A percentile compares a stretch with the other conserved stretches of the same genome.
Conservation (phyloP, 306 rosid species). For the Argentina anserina region DNA sequence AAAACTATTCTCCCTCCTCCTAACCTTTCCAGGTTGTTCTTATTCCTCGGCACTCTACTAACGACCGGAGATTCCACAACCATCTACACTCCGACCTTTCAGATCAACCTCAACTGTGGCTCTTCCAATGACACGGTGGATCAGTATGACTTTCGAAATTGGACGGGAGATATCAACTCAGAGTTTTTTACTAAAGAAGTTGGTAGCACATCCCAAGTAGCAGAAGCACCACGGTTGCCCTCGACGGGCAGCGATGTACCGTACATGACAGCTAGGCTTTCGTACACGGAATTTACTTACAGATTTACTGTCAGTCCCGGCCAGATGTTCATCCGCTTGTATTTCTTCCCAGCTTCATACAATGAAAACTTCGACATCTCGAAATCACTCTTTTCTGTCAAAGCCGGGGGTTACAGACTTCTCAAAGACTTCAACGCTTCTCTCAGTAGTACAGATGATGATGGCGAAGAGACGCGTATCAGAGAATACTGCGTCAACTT, state of each 20-base stretch:
- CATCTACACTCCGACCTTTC: too few species aligned
- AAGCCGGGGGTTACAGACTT: not conserved
- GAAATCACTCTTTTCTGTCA: constrained; percentile 14
- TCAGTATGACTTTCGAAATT: not conserved
- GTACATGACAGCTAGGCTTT: not conserved
- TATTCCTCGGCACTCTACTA: not conserved
- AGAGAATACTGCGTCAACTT: constrained; percentile 42
- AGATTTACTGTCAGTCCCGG: not conserved
- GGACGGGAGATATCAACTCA: constrained; percentile 17
- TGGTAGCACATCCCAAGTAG: not conserved
- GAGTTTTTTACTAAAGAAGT: not conserved
- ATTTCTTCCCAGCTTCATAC: constrained; percentile 2
- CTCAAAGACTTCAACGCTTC: constrained; percentile 42
- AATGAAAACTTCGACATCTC: not conserved
- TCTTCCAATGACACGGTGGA: not conserved
- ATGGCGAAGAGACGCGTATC: rapidly evolving
- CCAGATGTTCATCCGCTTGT: constrained; percentile 19
- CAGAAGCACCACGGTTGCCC: not conserved
- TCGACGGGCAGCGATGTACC: not conserved
- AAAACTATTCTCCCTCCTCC: too few species aligned
- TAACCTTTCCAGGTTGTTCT: not conserved
- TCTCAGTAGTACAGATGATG: not conserved
- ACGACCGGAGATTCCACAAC: not conserved
- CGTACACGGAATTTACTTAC: constrained; percentile 11
- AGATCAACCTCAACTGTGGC: constrained; percentile 17